Evolutionary conservation across 1,284 basidiomycete genomes (phyloP), one percentile per base, ranked within the genome.

Genomic region (Singerocomus inundabilis): DNA sequence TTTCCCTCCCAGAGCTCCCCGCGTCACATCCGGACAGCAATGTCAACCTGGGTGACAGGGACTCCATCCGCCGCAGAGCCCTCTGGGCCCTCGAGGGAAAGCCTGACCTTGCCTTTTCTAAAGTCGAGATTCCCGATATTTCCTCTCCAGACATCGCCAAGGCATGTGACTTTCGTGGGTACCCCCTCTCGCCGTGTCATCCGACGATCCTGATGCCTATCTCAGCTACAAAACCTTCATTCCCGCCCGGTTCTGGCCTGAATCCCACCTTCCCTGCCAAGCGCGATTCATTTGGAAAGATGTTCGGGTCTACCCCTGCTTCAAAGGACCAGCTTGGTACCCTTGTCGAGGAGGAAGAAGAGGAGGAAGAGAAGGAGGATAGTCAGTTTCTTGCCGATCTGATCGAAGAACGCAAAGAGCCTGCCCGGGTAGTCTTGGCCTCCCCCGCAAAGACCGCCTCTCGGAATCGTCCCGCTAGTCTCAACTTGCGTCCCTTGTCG

Each of bases 31-130:
- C 79, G 1, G 82, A 86, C 15, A 81, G 84, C 58, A 84, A 83
- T 61, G 68, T 84, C 64, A 85, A 80, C 57, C 61, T 85, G 28
- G 84, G 80, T 21, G 86, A 88, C 62, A 86, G 80, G 67, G 88
- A 89, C 58, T 88, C 85, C 9, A 77, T 89, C 40, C 84, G 88
- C 44, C 81, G 88, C 11, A 78, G 86, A 31, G 89, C 88, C 13
- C 78, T 91, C 28, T 84, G 79, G 78, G 82, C 88, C 2, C 76
- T 91, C 42, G 88, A 91, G 68, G 88, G 88, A 44, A 89, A 85
- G 67, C 76, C 79, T 2, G 80, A 82, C 54, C 69, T 82, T 37
- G 75, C 78, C 28, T 87, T 80, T 60, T 74, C 80, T 51, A 87
- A 80, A 57, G 89, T 91, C 30, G 85, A 91, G 70, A 91, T 91